phyloP scores from a whole-genome alignment of 2,329 filamentous ascomycete species.

The Beauveria rudraprayagi region DNA sequence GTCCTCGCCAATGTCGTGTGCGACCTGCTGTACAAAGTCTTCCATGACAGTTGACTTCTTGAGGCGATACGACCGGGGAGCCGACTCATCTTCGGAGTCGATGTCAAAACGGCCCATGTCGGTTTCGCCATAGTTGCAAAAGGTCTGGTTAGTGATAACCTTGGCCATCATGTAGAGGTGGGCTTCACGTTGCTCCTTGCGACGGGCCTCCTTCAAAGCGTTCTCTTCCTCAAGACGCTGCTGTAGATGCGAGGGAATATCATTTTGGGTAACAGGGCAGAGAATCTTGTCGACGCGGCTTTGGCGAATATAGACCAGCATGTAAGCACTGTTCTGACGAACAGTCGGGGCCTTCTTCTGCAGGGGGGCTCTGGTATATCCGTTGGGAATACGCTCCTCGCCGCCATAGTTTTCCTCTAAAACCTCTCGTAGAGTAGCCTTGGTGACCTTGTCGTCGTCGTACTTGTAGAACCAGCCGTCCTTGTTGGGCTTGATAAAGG shows the following conservation, averaged over 20 bases:
- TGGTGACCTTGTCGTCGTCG: slow-evolving; percentile 95
- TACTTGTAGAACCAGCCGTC: slow-evolving; percentile 95
- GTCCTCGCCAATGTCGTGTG: slow-evolving; percentile 59
- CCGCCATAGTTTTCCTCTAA: slow-evolving; percentile 96
- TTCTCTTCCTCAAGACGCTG: slow-evolving; percentile 75
- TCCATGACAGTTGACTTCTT: slow-evolving; percentile 67
- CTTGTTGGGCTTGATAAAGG: slow-evolving; percentile 87
- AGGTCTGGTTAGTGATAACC: slow-evolving; percentile 74
- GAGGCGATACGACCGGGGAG: slow-evolving; percentile 64
- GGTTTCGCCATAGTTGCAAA: slow-evolving; percentile 72
- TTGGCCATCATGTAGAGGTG: slow-evolving; percentile 85
- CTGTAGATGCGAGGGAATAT: slow-evolving; percentile 61
- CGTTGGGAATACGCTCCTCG: slow-evolving; percentile 56
- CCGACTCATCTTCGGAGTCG: slow-evolving; percentile 57
- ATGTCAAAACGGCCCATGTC: slow-evolving; percentile 68
- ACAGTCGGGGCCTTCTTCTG: slow-evolving; percentile 52
- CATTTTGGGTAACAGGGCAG: slow-evolving; percentile 62
- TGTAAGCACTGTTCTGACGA: slow-evolving; percentile 82
- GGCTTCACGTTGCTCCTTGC: slow-evolving; percentile 86
- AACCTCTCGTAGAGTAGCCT: slow-evolving; percentile 82
- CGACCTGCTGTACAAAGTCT: slow-evolving; percentile 66
- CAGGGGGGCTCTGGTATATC: slow-evolving; percentile 36
- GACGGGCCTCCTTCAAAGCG: slow-evolving; percentile 63
- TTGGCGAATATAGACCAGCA: slow-evolving; percentile 95
- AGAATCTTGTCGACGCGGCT: slow-evolving; percentile 77